Conservation (phyloP, 1,139 yeast genomes). For the Lodderomyces pseudojiufengensis region DNA sequence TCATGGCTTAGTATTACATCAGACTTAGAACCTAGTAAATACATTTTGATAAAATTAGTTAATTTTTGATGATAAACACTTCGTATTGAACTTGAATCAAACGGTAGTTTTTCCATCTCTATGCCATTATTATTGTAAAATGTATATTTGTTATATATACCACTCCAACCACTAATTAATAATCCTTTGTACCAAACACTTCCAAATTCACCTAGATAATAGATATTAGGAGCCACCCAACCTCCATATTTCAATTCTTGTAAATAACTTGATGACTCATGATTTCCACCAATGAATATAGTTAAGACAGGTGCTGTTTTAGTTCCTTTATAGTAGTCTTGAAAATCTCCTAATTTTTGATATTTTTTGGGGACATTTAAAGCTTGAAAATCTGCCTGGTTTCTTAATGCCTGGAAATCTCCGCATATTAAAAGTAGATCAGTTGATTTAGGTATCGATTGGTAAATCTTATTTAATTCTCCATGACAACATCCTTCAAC, state of each 20-base stretch:
- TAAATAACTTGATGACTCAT: conserved; percentile 80
- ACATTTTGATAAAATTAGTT: conserved; percentile 56
- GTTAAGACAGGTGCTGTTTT: conserved; percentile 72
- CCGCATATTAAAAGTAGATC: conserved; percentile 84
- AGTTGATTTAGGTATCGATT: conserved; percentile 25
- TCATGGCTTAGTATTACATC: conserved; percentile 78
- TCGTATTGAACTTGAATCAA: conserved; percentile 39
- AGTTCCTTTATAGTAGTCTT: conserved; percentile 61
- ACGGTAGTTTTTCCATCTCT: conserved; percentile 49
- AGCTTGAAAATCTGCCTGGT: conserved; percentile 57
- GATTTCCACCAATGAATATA: conserved; percentile 90
- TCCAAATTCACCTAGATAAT: conserved; percentile 78
- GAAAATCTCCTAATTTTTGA: conserved; percentile 70
- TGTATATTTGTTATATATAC: conserved; percentile 60
- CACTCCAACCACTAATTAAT: conserved; percentile 78
- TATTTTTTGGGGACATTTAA: conserved; percentile 62
- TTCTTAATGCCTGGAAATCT: conserved; percentile 75
- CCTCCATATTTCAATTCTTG: conserved; percentile 83
- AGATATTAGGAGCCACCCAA: conserved; percentile 91
- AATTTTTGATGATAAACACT: conserved; percentile 76
- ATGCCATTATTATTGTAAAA: conserved; percentile 18
- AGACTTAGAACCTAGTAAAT: conserved; percentile 25
- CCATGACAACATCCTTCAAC: conserved; percentile 97
- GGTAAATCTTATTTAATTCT: conserved; percentile 60
- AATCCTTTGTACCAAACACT: conserved; percentile 71